Percentiles rank a stretch among this genome's conserved stretches.
Conservation (phyloP, 495 filamentous ascomycete genomes). For the Neurospora sp. region DNA sequence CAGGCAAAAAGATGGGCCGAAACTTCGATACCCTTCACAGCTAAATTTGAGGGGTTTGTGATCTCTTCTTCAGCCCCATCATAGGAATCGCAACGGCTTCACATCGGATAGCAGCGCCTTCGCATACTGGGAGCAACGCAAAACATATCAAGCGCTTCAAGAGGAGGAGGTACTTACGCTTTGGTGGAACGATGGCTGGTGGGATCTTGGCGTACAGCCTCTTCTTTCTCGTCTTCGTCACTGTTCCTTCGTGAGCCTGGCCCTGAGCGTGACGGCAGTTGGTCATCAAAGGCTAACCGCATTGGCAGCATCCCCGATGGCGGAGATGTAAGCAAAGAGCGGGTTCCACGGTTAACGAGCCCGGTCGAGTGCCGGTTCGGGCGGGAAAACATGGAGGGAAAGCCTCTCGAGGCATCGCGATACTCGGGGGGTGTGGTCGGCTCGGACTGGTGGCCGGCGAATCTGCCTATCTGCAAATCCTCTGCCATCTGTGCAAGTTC, state of each 20-base stretch:
- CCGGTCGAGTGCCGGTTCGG: conserved; percentile 76
- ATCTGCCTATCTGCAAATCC: conserved; percentile 44
- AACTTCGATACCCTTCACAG: neutral
- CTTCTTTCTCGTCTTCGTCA: conserved; percentile 65
- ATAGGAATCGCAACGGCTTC: neutral
- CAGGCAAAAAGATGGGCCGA: neutral
- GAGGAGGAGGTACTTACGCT: conserved; percentile 43
- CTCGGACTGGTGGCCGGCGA: conserved; percentile 70
- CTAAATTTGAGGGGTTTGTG: neutral
- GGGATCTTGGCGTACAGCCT: conserved; percentile 51
- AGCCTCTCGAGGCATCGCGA: conserved; percentile 53
- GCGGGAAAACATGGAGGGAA: conserved; percentile 62
- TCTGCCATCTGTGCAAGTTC: conserved; percentile 75
- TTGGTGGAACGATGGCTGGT: conserved; percentile 57
- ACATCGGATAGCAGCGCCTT: neutral
- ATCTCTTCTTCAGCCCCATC: neutral
- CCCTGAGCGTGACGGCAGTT: conserved; percentile 67
- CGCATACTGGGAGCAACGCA: neutral
- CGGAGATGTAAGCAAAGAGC: conserved; percentile 57
- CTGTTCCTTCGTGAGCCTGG: conserved; percentile 78
- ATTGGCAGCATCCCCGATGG: conserved; percentile 42
- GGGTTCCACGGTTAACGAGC: conserved; percentile 60
- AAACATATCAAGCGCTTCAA: neutral
- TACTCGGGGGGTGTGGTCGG: conserved; percentile 96
- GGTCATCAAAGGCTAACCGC: conserved; percentile 43